Percentiles rank a stretch among this genome's conserved stretches.
Evolutionary conservation across 2,329 filamentous ascomycete genomes (phyloP).

Genomic region (Epichloe typhina): DNA sequence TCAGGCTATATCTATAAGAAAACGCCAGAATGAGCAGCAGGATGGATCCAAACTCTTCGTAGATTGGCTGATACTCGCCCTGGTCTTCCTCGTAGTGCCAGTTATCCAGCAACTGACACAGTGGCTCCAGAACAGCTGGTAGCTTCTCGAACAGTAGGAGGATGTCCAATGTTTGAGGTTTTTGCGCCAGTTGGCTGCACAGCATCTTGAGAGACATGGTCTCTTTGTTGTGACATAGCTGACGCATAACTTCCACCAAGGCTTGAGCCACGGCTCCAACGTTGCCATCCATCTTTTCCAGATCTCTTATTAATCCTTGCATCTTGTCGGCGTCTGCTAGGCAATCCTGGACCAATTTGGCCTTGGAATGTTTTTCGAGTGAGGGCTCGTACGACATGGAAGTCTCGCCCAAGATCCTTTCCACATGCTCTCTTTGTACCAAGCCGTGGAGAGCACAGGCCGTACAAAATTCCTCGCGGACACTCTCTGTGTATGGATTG

Average conservation of each 20-base stretch:
- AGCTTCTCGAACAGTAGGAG: slow-evolving; percentile 64
- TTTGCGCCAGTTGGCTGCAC: slow-evolving; percentile 60
- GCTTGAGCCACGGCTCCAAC: slow-evolving; percentile 75
- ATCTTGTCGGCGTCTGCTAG: slow-evolving; percentile 61
- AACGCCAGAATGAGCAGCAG: slow-evolving; percentile 62
- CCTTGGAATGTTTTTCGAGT: slow-evolving; percentile 62
- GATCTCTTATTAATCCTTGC: slow-evolving; percentile 63
- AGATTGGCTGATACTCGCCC: slow-evolving; percentile 71
- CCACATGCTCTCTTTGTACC: slow-evolving; percentile 65
- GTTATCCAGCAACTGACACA: slow-evolving; percentile 63
- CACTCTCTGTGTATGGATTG: slow-evolving; percentile 44
- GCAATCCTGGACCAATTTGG: slow-evolving; percentile 66
- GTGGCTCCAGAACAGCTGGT: slow-evolving; percentile 53
- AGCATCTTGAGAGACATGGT: slow-evolving; percentile 68
- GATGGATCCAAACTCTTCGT: slow-evolving; percentile 73
- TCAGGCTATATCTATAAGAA: slow-evolving; percentile 61
- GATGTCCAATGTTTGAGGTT: slow-evolving; percentile 59
- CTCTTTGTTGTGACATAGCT: slow-evolving; percentile 58
- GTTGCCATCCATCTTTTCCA: slow-evolving; percentile 87
- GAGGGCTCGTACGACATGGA: slow-evolving; percentile 67
- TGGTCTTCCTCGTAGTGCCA: slow-evolving; percentile 78
- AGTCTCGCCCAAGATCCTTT: slow-evolving; percentile 70
- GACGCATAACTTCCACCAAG: slow-evolving; percentile 56
- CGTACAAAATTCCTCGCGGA: slow-evolving; percentile 67
- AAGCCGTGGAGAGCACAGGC: slow-evolving; percentile 79